Percentiles rank a stretch among this genome's conserved stretches.
These are phyloP conservation scores for Rostrohypoxylon terebratum DNA, from an alignment of 495 filamentous ascomycete genomes.

Conservation along the genomic window DNA sequence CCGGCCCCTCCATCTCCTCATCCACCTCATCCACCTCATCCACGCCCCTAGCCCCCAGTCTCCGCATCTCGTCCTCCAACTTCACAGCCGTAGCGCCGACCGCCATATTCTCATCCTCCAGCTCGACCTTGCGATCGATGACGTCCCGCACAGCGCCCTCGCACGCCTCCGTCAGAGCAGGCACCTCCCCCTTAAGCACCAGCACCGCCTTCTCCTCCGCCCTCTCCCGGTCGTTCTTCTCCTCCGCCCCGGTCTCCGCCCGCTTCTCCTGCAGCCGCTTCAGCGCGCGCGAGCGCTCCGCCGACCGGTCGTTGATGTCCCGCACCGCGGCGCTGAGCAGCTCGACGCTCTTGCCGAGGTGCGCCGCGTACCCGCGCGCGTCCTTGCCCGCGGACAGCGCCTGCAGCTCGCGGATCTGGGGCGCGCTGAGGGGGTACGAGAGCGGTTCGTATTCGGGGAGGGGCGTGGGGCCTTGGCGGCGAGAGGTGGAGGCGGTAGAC, in stretches of 20 bases:
- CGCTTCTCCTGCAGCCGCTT: slow-evolving; percentile 50
- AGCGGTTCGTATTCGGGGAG: slow-evolving; percentile 72
- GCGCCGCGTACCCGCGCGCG: slow-evolving; percentile 53
- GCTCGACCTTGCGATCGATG: slow-evolving; percentile 61
- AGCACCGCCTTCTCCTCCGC: slow-evolving; percentile 54
- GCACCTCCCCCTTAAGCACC: slow-evolving; percentile 55
- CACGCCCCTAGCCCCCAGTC: slow-evolving; percentile 46
- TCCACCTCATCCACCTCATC: slow-evolving; percentile 49
- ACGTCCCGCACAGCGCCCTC: slow-evolving; percentile 58
- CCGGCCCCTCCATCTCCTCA: slow-evolving; percentile 40
- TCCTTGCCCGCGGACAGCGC: slow-evolving; percentile 49
- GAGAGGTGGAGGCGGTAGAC: slow-evolving; percentile 21
- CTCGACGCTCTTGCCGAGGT: slow-evolving; percentile 52
- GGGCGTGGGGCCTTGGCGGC: slow-evolving; percentile 46
- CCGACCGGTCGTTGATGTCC: slow-evolving; percentile 65
- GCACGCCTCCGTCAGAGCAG: slow-evolving; percentile 51
- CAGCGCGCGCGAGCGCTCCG: slow-evolving; percentile 62
- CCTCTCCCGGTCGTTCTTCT: slow-evolving; percentile 54
- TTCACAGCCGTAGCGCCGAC: slow-evolving; percentile 59
- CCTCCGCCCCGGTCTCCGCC: slow-evolving; percentile 43
- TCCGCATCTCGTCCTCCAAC: slow-evolving; percentile 59
- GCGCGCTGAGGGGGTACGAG: slow-evolving; percentile 59
- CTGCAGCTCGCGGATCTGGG: slow-evolving; percentile 48
- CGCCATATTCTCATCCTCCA: slow-evolving; percentile 58
- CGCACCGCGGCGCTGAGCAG: slow-evolving; percentile 55